Base-by-base conservation (phyloP, 2,329 filamentous ascomycete genomes). In the Pseudogymnoascus sp. region DNA sequence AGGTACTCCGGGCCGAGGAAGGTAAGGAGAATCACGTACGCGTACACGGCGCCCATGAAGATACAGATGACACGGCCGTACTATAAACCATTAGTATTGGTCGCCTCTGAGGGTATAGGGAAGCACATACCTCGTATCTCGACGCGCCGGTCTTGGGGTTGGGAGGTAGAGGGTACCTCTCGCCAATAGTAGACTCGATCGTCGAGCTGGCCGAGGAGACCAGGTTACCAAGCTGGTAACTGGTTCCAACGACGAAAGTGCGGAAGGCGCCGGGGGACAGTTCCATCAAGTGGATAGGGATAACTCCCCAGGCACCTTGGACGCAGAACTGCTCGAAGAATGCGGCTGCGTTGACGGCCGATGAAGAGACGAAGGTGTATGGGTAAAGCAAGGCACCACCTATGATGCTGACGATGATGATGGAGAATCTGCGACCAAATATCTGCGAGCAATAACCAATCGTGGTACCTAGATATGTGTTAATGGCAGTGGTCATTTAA, bases 1-100 rank as follows among this genome's bases (percentile, higher is more conserved):
- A 79, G 66, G 56, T 76, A 74, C 70, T 82, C 80, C 0, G 80
- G 80, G 1, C 80, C 88, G 2, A 90, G 47, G 8, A 90, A 73
- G 0, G 86, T 87, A 62, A 91, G 72, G 5, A 85, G 1, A 38
- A 86, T 79, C n/a, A 83, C 78, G 65, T 85, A 86, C 26, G 71
- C 81, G 68, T 83, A 96, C 1, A 96, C 91, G 68, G 88, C 91
- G 0, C 82, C 92, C 89, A 96, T 92, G 76, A 96, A 96, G 71
- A 96, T 95, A 72, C 87, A 91, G 67, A 96, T 93, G 8, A 96
- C 91, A 69, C 87, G 87, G 40, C 90, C 91, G 68, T 96, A 96
- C 64, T 90, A 78, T 73, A 88, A 91, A 88, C 79, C 56, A 76
- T 74, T 33, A 56, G 50, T n/a, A 56, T 33, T 10, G 31, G 33